Evolutionary conservation across 106 monocot genomes (phyloP).

Genomic region (Xerophyta viscosa): DNA sequence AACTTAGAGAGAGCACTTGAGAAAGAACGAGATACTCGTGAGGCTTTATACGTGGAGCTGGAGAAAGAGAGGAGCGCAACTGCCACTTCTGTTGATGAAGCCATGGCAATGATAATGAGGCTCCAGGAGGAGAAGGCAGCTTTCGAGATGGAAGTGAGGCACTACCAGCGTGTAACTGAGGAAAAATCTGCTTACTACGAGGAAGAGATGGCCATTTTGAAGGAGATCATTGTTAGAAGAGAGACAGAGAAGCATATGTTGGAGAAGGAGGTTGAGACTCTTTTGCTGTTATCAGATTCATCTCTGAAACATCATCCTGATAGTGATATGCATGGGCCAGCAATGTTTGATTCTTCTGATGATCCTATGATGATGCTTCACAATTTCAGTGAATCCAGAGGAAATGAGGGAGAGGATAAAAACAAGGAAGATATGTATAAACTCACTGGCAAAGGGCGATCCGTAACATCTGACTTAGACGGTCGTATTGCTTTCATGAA

Average conservation of each 20-base stretch:
- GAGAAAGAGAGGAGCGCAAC: slow-evolving; percentile 93
- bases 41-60: slow-evolving; percentile 56
- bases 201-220: slow-evolving; percentile 78
- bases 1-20: slow-evolving; percentile 44
- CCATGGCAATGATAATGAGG: slow-evolving; percentile 91
- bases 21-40: slow-evolving; percentile 37
- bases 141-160: slow-evolving; percentile 74
- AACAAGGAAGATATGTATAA: slow-evolving; percentile 1
- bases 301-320: background rate
- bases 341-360: slow-evolving; percentile 16
- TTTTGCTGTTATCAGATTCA: slow-evolving; percentile 20
- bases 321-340: slow-evolving; percentile 2
- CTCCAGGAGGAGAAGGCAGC: slow-evolving; percentile 89
- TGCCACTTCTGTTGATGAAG: slow-evolving; percentile 81
- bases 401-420: slow-evolving; percentile 14
- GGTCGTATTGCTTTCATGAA: background rate
- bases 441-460: background rate
- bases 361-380: slow-evolving; percentile 15
- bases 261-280: slow-evolving; percentile 60
- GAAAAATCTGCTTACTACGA: slow-evolving; percentile 79
- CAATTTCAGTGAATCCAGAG: slow-evolving; percentile 16
- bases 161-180: slow-evolving; percentile 67
- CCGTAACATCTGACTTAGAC: background rate
- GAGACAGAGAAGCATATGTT: slow-evolving; percentile 67
- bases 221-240: slow-evolving; percentile 76